Conservation (phyloP, 73 alveolate species). For the Tetrahymena malaccensis region DNA sequence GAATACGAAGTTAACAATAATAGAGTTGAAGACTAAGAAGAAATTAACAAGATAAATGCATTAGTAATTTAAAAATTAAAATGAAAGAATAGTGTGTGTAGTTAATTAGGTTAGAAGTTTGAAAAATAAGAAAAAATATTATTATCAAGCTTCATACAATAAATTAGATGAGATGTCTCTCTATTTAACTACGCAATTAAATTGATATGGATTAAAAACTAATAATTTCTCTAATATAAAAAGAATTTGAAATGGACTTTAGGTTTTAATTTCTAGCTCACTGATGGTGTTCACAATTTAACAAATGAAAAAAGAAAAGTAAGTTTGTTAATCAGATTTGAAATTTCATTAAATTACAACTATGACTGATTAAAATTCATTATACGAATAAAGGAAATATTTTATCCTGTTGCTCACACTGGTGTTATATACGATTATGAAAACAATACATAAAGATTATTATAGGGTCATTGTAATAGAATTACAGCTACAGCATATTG, state of each 20-base stretch:
- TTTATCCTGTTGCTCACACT: constrained; percentile 97
- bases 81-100: background rate
- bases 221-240: background rate
- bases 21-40: background rate
- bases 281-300: constrained; percentile 88
- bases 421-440: constrained; percentile 95
- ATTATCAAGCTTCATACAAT: background rate
- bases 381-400: constrained; percentile 70
- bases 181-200: background rate
- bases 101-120: background rate
- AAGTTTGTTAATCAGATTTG: background rate
- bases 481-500: constrained; percentile 90
- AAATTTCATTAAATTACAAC: background rate
- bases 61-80: background rate
- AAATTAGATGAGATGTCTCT: background rate
- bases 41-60: background rate
- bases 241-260: constrained; percentile 83
- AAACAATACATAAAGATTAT: constrained; percentile 78
- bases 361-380: constrained; percentile 6
- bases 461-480: constrained; percentile 92
- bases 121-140: too few relatives aligned
- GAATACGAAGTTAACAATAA: background rate
- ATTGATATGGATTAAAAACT: too few relatives aligned
- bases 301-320: constrained; percentile 70
- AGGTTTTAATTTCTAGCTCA: constrained; percentile 84